These are phyloP conservation scores for Vaccinium macrocarpon DNA, from an alignment of 148 eudicot species.

Conservation along the genomic window DNA sequence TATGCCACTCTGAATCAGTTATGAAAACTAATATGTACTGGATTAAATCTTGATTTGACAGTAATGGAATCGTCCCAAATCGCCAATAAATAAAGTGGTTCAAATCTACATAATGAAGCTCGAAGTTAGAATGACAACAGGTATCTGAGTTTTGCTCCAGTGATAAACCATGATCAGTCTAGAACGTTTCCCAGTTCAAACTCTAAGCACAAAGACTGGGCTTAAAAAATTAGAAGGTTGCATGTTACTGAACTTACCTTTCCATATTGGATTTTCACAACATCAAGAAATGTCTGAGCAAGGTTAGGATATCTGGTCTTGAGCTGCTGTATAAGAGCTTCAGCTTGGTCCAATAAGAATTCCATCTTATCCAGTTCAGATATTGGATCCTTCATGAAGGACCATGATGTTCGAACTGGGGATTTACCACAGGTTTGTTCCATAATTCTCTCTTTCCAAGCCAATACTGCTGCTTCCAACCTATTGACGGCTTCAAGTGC, in stretches of 20 bases:
- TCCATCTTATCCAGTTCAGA: slow-evolving; percentile 64
- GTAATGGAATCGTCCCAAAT: background rate
- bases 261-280: slow-evolving; percentile 70
- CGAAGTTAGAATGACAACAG: background rate
- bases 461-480: slow-evolving; percentile 77
- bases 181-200: background rate
- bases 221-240: background rate
- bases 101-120: background rate
- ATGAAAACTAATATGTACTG: background rate
- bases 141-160: background rate
- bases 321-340: slow-evolving; percentile 54
- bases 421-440: slow-evolving; percentile 49
- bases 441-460: slow-evolving; percentile 65
- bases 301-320: slow-evolving; percentile 73
- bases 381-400: slow-evolving; percentile 58
- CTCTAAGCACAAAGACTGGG: background rate
- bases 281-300: slow-evolving; percentile 86
- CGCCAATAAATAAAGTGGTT: background rate
- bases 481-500: slow-evolving; percentile 77
- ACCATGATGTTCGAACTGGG: slow-evolving; percentile 68
- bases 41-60: background rate
- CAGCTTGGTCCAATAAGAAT: slow-evolving; percentile 44
- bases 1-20: background rate
- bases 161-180: background rate
- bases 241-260: slow-evolving; percentile 50